Evolutionary conservation across 1,139 yeast species (phyloP).

Genomic region (Geotrichum histeridarum): DNA sequence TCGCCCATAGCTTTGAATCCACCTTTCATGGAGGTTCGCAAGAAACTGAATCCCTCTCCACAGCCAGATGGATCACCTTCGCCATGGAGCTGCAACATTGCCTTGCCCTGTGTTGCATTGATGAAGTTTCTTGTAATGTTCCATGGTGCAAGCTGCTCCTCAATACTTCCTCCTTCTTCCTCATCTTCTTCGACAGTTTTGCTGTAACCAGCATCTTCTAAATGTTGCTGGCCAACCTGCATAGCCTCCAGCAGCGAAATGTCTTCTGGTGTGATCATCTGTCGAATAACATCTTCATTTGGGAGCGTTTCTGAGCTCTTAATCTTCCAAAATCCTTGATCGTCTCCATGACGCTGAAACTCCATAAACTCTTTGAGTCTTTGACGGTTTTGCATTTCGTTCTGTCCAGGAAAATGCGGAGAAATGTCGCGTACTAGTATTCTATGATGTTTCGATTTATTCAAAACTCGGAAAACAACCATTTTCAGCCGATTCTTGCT

Average conservation of each 20-base stretch:
- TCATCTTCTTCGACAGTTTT: conserved; percentile 45
- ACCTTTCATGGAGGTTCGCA: conserved; percentile 91
- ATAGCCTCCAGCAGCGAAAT: conserved; percentile 79
- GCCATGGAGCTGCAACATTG: conserved; percentile 94
- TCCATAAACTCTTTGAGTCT: conserved; percentile 97
- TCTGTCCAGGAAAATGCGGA: conserved; percentile 92
- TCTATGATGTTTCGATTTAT: conserved; percentile 67
- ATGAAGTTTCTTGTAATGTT: conserved; percentile 83
- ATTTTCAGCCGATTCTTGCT: conserved; percentile 85
- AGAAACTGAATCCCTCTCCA: conserved; percentile 84
- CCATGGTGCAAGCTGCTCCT: conserved; percentile 93
- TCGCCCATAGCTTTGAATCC: conserved; percentile 69
- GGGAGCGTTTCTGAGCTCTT: conserved; percentile 70
- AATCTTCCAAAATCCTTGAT: conserved; percentile 93
- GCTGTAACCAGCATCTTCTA: conserved; percentile 67
- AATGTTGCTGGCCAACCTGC: conserved; percentile 85
- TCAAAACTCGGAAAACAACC: conserved; percentile 87
- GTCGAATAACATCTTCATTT: conserved; percentile 67
- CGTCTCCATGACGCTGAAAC: conserved; percentile 89
- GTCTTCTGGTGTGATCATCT: conserved; percentile 93
- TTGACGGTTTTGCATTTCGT: conserved; percentile 95
- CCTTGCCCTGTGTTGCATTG: conserved; percentile 91
- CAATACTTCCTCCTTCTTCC: conserved; percentile 51
- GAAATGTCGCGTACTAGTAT: conserved; percentile 84
- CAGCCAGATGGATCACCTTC: conserved; percentile 95